Percentiles rank a stretch among this genome's conserved stretches.
Conservation (phyloP, 2,329 filamentous ascomycete species). For the Penicillium thymicola region DNA sequence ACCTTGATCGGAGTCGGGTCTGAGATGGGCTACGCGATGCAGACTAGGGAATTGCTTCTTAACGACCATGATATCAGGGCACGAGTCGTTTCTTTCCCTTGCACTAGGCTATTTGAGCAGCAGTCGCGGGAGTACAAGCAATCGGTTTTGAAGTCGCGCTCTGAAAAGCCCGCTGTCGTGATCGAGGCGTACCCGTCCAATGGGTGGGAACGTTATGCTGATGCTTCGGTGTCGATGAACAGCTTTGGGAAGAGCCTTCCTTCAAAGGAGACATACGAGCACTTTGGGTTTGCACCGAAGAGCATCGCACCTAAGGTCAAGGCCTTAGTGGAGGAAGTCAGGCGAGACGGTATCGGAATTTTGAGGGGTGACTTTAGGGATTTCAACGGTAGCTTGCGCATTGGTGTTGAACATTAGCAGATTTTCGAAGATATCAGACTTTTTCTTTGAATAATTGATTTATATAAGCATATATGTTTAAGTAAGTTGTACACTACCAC, state of each 20-base stretch:
- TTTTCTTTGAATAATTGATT: too few relatives aligned
- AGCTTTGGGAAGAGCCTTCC: conserved; percentile 41
- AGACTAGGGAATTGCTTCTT: conserved; percentile 39
- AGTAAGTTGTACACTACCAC: too few relatives aligned
- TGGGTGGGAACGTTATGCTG: conserved; percentile 51
- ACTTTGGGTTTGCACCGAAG: conserved; percentile 21
- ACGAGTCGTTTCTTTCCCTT: conserved; percentile 49
- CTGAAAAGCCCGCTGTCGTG: conserved; percentile 40
- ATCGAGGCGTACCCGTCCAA: conserved; percentile 49
- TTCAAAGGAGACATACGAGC: conserved; percentile 21
- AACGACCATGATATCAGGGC: conserved; percentile 25
- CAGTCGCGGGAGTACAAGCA: conserved; percentile 45
- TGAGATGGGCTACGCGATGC: conserved; percentile 47
- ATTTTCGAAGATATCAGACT: too few relatives aligned
- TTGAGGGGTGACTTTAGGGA: conserved; percentile 18
- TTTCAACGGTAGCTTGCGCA: conserved; percentile 4
- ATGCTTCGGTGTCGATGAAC: conserved; percentile 47
- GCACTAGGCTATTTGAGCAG: conserved; percentile 46
- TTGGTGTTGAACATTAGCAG: not conserved
- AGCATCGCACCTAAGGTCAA: conserved; percentile 11
- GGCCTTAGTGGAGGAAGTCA: conserved; percentile 15
- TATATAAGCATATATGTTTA: too few relatives aligned
- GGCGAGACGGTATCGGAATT: conserved; percentile 8
- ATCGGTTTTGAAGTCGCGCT: conserved; percentile 36
- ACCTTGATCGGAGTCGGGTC: conserved; percentile 51